Percentiles rank a stretch among this genome's conserved stretches.
phyloP scores from a whole-genome alignment of 371 early-diverging fungal species.

The Mucor circinelloides region DNA sequence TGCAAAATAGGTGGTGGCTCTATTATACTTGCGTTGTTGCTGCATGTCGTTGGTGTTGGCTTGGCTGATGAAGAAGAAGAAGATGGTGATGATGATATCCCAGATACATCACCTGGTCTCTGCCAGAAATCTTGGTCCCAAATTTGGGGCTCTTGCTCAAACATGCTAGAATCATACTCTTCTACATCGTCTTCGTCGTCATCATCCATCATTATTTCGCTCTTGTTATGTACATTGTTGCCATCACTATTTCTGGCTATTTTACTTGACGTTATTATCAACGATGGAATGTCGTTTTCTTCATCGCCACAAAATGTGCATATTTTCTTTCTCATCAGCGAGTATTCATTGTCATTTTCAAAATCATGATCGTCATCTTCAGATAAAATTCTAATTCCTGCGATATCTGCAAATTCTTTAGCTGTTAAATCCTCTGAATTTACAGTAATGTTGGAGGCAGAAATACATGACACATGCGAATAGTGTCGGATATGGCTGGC shows the following conservation, averaged over 20 bases:
- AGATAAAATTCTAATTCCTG: slow-evolving; percentile 46
- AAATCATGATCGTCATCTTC: slow-evolving; percentile 32
- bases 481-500: slow-evolving; percentile 36
- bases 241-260: not conserved
- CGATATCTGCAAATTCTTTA: slow-evolving; percentile 51
- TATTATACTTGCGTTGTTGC: not conserved
- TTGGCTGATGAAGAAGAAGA: not conserved
- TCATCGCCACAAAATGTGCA: slow-evolving; percentile 18
- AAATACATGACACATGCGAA: slow-evolving; percentile 40
- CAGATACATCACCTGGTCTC: not conserved
- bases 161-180: not conserved
- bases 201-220: not conserved
- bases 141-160: slow-evolving; percentile 26
- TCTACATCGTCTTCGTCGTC: slow-evolving; percentile 1
- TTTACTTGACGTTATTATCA: not conserved
- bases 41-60: not conserved
- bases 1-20: slow-evolving; percentile 26
- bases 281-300: slow-evolving; percentile 1
- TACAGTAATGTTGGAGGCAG: slow-evolving; percentile 45
- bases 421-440: slow-evolving; percentile 50
- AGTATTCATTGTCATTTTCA: not conserved
- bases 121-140: slow-evolving; percentile 43
- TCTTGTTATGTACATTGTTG: not conserved
- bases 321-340: slow-evolving; percentile 8
- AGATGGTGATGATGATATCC: not conserved